Conservation (phyloP, 495 filamentous ascomycete species). For the Tricharina praecox region DNA sequence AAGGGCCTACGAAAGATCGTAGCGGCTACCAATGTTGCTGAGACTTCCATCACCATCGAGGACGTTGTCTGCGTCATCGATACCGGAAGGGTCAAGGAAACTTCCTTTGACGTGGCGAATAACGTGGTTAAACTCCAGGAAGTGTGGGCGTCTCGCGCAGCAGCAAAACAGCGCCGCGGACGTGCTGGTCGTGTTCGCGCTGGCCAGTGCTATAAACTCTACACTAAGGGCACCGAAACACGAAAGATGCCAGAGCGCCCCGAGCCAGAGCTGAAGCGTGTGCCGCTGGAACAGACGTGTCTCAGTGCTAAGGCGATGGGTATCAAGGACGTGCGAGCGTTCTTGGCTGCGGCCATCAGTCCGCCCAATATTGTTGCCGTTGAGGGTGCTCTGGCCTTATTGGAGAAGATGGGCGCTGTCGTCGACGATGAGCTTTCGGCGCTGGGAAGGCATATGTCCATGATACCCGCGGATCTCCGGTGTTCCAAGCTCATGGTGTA, state of each 20-base stretch:
- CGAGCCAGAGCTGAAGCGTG: slow-evolving; percentile 81
- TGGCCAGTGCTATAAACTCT: slow-evolving; percentile 89
- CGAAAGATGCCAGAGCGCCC: slow-evolving; percentile 74
- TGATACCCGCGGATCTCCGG: slow-evolving; percentile 78
- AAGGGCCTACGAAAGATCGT: slow-evolving; percentile 75
- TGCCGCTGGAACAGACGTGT: slow-evolving; percentile 87
- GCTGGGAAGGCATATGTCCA: slow-evolving; percentile 67
- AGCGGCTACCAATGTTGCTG: slow-evolving; percentile 87
- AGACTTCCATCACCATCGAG: slow-evolving; percentile 95
- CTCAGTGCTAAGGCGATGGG: slow-evolving; percentile 92
- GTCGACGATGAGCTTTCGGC: slow-evolving; percentile 73
- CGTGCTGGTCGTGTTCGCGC: slow-evolving; percentile 82
- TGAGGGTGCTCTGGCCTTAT: slow-evolving; percentile 58
- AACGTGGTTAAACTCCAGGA: slow-evolving; percentile 91
- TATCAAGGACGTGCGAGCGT: slow-evolving; percentile 56
- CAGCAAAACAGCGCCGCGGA: slow-evolving; percentile 91
- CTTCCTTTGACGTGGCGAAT: slow-evolving; percentile 75
- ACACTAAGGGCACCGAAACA: slow-evolving; percentile 62
- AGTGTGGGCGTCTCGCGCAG: slow-evolving; percentile 85
- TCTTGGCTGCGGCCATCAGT: slow-evolving; percentile 73
- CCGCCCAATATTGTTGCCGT: slow-evolving; percentile 73
- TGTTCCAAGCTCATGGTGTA: slow-evolving; percentile 93
- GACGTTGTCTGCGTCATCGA: slow-evolving; percentile 96
- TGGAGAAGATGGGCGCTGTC: slow-evolving; percentile 74
- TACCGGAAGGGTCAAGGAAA: slow-evolving; percentile 88